Base-by-base conservation (phyloP, 2,329 filamentous ascomycete genomes). In the Hypoxylon sp. region DNA sequence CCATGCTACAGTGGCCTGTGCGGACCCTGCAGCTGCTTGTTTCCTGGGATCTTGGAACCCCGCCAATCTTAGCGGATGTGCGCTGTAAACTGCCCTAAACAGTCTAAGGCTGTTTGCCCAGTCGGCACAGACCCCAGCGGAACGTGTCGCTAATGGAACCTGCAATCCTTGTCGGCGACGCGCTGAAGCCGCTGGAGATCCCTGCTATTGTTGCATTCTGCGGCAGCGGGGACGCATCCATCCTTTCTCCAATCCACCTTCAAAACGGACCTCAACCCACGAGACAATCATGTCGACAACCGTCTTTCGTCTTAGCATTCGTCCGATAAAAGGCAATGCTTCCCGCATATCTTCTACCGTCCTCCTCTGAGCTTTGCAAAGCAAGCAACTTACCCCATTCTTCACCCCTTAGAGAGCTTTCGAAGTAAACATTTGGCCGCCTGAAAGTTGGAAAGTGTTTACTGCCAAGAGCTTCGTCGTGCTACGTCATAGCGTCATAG, bases 401-500 rank as follows among this genome's bases (percentile, higher is more conserved):
- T 22, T 4, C 3, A 42, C 20, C 22, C 45, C 52, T 22, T 46
- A 20, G 7, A 20, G 28, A 26, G 16, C 26, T 33, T 16, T 40
- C 36, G 7, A 40, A 20, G 36, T 18, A 20, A 20, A 40, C 20
- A 40, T 16, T 40, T 40, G 36, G 20, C 36, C 36, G 36, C 36
- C 16, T 40, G 8, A 20, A 40, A 20, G 3, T 38, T 11, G 7
- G 8, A 38, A n/a, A 18, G 9, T 6, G 42, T 32, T 56, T 28
- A 28, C n/a, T n/a, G n/a, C 14, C n/a, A 16, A 40, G 22, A 49
- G 44, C 53, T 48, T 49, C 53, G 38, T 26, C 24, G 30, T 36
- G 30, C 38, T 63, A 71, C 56, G 61, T 66, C 63, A 64, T 61
- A 59, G 46, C 56, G 61, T 66, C 63, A 64, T 61, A 59, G 46